A percentile compares a stretch with the other conserved stretches of the same genome.
Conservation (phyloP, 2,329 filamentous ascomycete species). For the Magnaporthales sp. region DNA sequence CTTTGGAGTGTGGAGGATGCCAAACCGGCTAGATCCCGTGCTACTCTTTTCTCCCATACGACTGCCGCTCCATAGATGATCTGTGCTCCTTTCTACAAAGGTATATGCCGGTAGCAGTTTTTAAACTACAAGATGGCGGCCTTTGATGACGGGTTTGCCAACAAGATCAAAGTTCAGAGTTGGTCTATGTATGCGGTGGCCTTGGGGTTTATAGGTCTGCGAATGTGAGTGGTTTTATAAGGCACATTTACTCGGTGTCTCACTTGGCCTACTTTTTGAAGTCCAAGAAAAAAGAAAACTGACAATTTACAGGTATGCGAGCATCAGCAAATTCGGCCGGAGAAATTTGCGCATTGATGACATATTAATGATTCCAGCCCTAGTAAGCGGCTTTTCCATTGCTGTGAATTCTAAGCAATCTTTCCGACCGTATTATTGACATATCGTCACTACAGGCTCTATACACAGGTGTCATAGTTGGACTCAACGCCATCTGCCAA, state of each 20-base stretch:
- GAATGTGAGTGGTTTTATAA: constrained; percentile 8
- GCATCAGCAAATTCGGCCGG: constrained; percentile 2
- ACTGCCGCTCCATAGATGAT: too few relatives aligned
- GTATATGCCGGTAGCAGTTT: too few relatives aligned
- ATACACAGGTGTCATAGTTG: constrained; percentile 30
- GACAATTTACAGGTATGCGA: not conserved
- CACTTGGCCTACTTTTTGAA: not conserved
- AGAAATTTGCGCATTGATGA: constrained; percentile 8
- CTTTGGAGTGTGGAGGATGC: too few relatives aligned
- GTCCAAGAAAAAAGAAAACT: not conserved
- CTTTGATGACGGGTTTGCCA: constrained; percentile 5
- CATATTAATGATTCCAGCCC: constrained; percentile 10
- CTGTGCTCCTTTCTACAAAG: too few relatives aligned
- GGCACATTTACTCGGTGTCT: not conserved
- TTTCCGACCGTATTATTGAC: not conserved
- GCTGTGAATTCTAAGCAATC: not conserved
- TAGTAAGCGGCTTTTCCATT: not conserved
- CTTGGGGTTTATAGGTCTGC: constrained; percentile 6
- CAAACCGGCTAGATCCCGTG: too few relatives aligned
- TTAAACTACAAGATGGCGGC: constrained; percentile 3
- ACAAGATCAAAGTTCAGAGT: constrained; percentile 7
- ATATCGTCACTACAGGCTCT: constrained; percentile 4
- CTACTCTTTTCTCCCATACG: too few relatives aligned
- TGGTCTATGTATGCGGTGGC: constrained; percentile 8
- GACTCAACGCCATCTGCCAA: constrained; percentile 27